Base-by-base conservation (phyloP, 2,329 filamentous ascomycete species). In the Cladophialophora carrionii region DNA sequence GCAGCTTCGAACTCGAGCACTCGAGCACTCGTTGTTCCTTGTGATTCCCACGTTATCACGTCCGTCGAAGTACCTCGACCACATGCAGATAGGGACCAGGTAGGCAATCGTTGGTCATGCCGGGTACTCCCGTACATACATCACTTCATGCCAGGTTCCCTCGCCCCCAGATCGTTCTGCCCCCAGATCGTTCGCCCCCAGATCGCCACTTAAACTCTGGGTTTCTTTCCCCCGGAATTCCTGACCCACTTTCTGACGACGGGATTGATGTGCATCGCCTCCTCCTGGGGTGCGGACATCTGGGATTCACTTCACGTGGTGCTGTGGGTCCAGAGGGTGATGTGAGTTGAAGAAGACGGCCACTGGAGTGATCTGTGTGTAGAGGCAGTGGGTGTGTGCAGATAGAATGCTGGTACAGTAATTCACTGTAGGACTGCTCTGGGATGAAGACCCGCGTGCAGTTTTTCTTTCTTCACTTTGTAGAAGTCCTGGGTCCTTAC, bases 1-100 rank as follows among this genome's bases (percentile, higher is more conserved):
- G 48, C 55, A 43, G 41, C 26, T 57, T 57, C 55, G 24, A 57
- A 57, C 41, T 48, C 41, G 1, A 20, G 37, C 8, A 29, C 37
- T 17, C 37, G 8, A n/a, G 14, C 26, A 29, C 14, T n/a, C n/a
- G n/a, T n/a, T n/a, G n/a, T n/a, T n/a, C n/a, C n/a, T 17, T 17
- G n/a, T 51, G 24, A 51, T 29, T 17, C 48, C 24, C 48, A 22
- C 10, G 48, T 51, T 43, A 43, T 20, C 48, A 26, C 48, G 48
- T 51, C 22, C 22, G 48, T 20, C 20, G 20, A 4, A 9, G 48
- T 43, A 3, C 48, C 20, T 9, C 20, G 20, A 20, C 48, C 48
- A 1, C 48, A 51, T 51, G 48, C 48, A 51, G 48, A 24, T 51
- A 24, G 48, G 24, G 24, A 29, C 20, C 48, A 51, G 48, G 12